Conservation (phyloP, 2,329 filamentous ascomycete genomes). For the Capronia epimyces region DNA sequence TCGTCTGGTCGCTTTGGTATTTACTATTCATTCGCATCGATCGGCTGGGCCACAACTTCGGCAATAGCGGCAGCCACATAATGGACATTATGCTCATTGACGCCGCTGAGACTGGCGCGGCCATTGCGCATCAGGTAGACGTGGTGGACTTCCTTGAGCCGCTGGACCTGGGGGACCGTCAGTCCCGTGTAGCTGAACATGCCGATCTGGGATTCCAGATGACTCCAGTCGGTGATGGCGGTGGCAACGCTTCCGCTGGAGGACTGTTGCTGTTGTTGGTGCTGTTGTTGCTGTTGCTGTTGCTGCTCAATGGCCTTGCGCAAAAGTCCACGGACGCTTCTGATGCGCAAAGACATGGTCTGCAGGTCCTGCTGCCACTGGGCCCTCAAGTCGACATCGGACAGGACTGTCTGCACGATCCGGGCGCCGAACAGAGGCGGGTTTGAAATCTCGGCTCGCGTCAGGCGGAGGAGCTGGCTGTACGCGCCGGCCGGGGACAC, state of each 20-base stretch:
- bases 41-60: too few species aligned
- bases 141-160: constrained; percentile 33
- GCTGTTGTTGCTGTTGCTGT: too few species aligned
- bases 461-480: background rate
- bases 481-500: background rate
- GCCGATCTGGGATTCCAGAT: constrained; percentile 31
- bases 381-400: constrained; percentile 23
- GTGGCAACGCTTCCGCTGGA: too few species aligned
- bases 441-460: constrained; percentile 32
- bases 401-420: constrained; percentile 31
- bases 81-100: constrained; percentile 38
- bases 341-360: constrained; percentile 34
- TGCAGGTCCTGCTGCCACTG: constrained; percentile 35
- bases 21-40: too few species aligned
- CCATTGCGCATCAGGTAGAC: constrained; percentile 36
- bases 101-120: constrained; percentile 34
- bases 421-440: constrained; percentile 32
- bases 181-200: constrained; percentile 41
- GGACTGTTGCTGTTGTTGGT: too few species aligned
- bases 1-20: too few species aligned
- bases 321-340: constrained; percentile 30
- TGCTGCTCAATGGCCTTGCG: constrained; percentile 26
- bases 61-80: constrained; percentile 34
- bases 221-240: constrained; percentile 30
- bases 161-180: constrained; percentile 31